Evolutionary conservation across 2,329 filamentous ascomycete genomes (phyloP), one percentile per base, ranked within the genome.

Genomic region (Neonectria magnoliae): DNA sequence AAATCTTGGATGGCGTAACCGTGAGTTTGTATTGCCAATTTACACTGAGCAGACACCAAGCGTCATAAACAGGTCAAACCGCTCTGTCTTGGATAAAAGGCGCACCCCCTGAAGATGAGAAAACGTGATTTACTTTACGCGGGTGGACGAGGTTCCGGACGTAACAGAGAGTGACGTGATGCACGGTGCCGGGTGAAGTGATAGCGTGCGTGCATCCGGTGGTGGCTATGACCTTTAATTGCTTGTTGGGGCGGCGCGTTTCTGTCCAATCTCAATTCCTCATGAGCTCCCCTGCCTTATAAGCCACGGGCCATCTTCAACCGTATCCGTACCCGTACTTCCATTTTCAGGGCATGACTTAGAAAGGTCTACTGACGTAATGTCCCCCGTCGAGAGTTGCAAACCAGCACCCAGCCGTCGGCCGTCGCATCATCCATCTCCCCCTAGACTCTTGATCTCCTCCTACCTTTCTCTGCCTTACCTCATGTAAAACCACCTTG

Each of bases 111-210:
- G 18, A 41, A n/a, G n/a, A n/a, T n/a, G n/a, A n/a, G n/a, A n/a
- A n/a, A 8, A 51, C 27, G n/a, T 20, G n/a, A 6, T 33, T 51
- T 33, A 29, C 48, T 51, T 33, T 31, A n/a, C 45, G 36, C 53
- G 18, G 20, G 29, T 56, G 22, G 22, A 20, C 42, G 25, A 50
- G 22, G 29, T 33, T 55, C 51, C 51, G 42, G 42, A 56, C 45
- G 59, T n/a, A 14, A 14, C 38, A 18, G 48, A 58, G 53, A 58
- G 47, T 63, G 60, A 63, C 60, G 55, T 58, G 60, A 58, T 54
- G 60, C 20, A 36, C 50, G 51, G 53, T 27, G 53, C 45, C 20
- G 6, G 22, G 11, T 14, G 11, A 13, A 41, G 38, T 41, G 16
- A n/a, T 41, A 41, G 38, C 18, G 38, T 18, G 38, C 16, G 13